Base-by-base conservation (phyloP, 73 alveolate genomes). In the Tetrahymena malaccensis region DNA sequence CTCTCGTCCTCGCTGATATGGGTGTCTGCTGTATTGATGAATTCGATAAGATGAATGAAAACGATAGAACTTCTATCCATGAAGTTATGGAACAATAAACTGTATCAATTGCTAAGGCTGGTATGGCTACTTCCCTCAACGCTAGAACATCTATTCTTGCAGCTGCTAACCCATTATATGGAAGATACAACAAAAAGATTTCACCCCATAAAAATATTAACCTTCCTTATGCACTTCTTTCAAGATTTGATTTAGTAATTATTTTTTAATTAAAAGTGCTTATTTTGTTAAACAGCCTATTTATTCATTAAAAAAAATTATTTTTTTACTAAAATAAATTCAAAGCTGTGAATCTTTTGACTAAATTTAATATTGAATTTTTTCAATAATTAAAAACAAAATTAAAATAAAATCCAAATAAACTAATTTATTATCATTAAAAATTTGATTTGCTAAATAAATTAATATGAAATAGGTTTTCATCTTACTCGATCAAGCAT, bases 51-150 rank as follows among this genome's bases (percentile, higher is more conserved):
- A 99, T 99, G 99, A 99, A 98, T 89, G 99, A 98, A 94, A 85
- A 98, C 85, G 99, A 98, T 96, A 98, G 99, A 96, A 98, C 99
- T 10, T 97, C 98, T 93, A 98, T 98, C 94, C 99, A 97, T 94
- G 99, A 99, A 97, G 99, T 99, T 83, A 99, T 99, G 99, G 99
- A 99, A 97, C 99, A 99, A 97, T 98, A 99, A 96, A 97, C 99
- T n/a, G 99, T 99, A 21, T 95, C 99, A 94, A 99, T 99, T 93
- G 99, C 99, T 44, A 99, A 99, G 97, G 99, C 99, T 19, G 99
- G 99, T 84, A 98, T 98, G 44, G 98, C 99, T 37, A 99, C 99
- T 34, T 96, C 99, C 40, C 94, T 99, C 85, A 99, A 99, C 96
- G 99, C 99, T 10, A 98, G 99, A 95, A 98, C 99, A 33, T 96